These are phyloP conservation scores for Glycine soja DNA, from an alignment of 306 rosid genomes.

Conservation along the genomic window DNA sequence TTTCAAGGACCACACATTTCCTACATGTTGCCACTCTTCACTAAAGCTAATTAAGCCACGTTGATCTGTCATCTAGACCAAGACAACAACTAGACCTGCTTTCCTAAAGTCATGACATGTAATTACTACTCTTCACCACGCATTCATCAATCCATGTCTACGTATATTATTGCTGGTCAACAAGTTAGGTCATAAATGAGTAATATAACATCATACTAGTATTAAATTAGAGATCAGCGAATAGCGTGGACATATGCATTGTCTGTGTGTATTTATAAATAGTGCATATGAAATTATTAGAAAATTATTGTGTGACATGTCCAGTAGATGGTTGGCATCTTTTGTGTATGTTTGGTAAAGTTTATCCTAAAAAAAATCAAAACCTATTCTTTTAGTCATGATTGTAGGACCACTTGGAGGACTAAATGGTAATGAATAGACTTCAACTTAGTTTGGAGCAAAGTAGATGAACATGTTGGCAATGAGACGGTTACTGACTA, in stretches of 20 bases:
- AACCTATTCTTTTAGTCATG: neutral
- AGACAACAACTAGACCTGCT: neutral
- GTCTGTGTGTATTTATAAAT: neutral
- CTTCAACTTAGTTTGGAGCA: neutral
- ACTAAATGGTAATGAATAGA: neutral
- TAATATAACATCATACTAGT: neutral
- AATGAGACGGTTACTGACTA: neutral
- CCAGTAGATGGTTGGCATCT: neutral
- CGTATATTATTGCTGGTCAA: neutral
- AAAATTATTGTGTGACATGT: neutral
- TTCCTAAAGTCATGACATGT: neutral
- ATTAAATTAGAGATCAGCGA: neutral
- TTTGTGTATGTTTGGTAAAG: slow-evolving; percentile 4
- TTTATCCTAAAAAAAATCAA: neutral
- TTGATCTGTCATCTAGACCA: neutral
- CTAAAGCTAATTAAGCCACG: neutral
- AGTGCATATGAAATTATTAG: neutral
- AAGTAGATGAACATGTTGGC: neutral
- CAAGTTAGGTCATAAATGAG: neutral
- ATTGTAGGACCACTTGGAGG: neutral
- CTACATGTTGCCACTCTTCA: neutral
- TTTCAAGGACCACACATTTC: neutral
- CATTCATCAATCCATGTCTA: neutral
- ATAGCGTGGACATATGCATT: neutral
- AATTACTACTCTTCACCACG: neutral